Evolutionary conservation across 805 yeast genomes (phyloP), one percentile per base, ranked within the genome.

Genomic region (Wickerhamiella azyma): DNA sequence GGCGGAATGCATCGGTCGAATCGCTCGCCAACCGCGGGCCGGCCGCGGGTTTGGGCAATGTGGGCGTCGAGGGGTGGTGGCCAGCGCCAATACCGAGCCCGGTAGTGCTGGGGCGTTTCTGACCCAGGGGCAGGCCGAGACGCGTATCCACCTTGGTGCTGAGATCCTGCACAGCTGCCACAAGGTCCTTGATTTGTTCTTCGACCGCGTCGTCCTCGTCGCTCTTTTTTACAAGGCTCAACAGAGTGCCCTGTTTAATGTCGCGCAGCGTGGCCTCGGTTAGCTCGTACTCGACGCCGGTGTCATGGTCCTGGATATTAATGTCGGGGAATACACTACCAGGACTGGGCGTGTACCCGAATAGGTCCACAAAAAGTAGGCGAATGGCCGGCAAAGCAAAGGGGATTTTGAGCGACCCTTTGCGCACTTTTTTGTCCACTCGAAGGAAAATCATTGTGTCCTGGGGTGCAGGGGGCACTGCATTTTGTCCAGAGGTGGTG

Each of bases 311-410:
- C 50, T 72, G 77, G 5, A 86, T 69, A 54, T 82, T 81, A 24
- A 92, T 73, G 10, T 79, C 82, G 0, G 97, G 96, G 53, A 85
- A 85, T 1, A 74, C 63, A 10, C 76, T 72, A 17, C 50, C 56
- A 0, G 75, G 61, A 0, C 81, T 80, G 0, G 94, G 92, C 0
- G 89, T 73, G 59, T 81, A 85, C 2, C 89, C 85, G 65, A 86
- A 88, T 54, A 77, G 83, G 56, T 89, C 95, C 5, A 88, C 83
- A 57, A 89, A 89, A 19, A 83, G 64, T 1, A 85, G 68, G 39
- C 92, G 70, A 13, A 56, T 41, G 1, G 58, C 58, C 1, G 57
- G 57, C 21, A 51, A 52, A 10, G 55, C 46, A 9, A 50, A 52
- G 24, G 54, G 59, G 30, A 39, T 17, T 13, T 32, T 44, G 39